Evolutionary conservation across 306 rosid genomes (phyloP).

Genomic region (Gastrolobium villosum): DNA sequence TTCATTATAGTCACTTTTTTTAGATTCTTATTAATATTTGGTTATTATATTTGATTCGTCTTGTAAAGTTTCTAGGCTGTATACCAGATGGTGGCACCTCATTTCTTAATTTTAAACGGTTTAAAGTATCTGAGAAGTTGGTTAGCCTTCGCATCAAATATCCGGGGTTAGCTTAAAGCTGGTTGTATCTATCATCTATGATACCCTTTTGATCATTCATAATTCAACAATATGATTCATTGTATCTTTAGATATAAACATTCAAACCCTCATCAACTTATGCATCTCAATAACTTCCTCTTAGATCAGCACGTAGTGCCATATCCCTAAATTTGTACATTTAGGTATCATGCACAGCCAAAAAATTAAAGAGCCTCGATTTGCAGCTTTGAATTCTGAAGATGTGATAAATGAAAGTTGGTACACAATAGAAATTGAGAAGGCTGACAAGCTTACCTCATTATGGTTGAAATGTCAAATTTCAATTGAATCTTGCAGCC

Average conservation of each 20-base stretch:
- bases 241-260: no score
- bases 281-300: no score
- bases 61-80: no score
- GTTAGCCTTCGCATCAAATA: neutral
- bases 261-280: no score
- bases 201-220: neutral
- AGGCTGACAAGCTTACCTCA: neutral
- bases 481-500: neutral
- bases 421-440: neutral
- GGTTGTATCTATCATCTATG: neutral
- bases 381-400: neutral
- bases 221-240: neutral
- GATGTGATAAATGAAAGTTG: neutral
- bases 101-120: no score
- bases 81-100: no score
- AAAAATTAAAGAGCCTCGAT: neutral
- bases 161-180: neutral
- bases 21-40: no score
- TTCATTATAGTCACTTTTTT: neutral
- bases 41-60: no score
- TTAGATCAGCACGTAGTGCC: no score
- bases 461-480: conserved; percentile 16
- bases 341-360: neutral
- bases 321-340: no score
- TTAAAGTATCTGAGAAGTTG: neutral